Evolutionary conservation across 2,329 filamentous ascomycete species (phyloP), one percentile per base, ranked within the genome.

Genomic region (Epichloe sibirici): DNA sequence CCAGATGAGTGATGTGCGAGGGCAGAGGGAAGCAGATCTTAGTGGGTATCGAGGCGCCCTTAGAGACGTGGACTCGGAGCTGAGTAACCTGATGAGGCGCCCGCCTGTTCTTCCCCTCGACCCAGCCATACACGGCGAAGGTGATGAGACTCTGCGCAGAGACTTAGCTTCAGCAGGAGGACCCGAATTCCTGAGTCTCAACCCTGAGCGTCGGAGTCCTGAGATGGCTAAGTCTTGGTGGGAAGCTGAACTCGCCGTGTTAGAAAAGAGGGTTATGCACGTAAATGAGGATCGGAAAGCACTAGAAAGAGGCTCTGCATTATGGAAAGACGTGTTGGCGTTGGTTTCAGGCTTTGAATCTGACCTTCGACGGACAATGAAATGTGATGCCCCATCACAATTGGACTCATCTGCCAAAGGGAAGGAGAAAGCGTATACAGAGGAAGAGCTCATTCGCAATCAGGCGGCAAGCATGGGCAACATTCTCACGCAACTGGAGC

Each of bases 211-310:
- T 17, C 74, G 86, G 46, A 90, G 85, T 0, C 63, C 83, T 1
- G 79, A 79, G 13, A 83, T 90, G 82, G 86, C 85, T 0, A 79
- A 74, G 54, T 76, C 82, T 13, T 86, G 85, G 75, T 90, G 84
- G 81, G 74, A 79, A 51, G 75, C 76, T 5, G 85, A 90, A 58
- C 71, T 83, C 2, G 68, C 68, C 1, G 67, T 78, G 0, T 69
- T 86, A 2, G 70, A 81, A 48, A 69, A 71, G 45, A 77, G 77
- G 53, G 79, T 78, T 56, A 61, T 68, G 8, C 73, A 76, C 28
- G 78, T 85, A 1, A 74, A 82, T 34, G 73, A 72, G 45, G 86
- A 90, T 56, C 76, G 76, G 17, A 66, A 71, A 3, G 86, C 86
- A 1, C 71, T 90, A 9, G 77, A 85, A 23, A 79, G 86, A 57